phyloP scores from a whole-genome alignment of 768 basidiomycete species.

The Termitomyces heimii region DNA sequence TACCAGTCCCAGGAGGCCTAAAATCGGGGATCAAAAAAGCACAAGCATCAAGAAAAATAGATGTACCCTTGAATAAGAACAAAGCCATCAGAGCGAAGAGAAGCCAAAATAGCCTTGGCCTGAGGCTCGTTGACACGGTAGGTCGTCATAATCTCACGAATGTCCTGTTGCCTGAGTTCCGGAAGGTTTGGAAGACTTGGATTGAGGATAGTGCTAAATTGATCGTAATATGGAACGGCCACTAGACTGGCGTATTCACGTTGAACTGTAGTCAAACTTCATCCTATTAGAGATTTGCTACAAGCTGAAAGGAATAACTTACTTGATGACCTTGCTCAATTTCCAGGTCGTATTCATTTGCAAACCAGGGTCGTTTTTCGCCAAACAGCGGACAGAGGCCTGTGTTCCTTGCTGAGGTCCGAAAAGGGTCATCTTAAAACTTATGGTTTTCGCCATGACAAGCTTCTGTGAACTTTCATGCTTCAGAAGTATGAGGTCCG shows the following conservation, averaged over 20 bases:
- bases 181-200: constrained; percentile 52
- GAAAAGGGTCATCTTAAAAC: constrained; percentile 26
- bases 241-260: constrained; percentile 89
- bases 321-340: constrained; percentile 82
- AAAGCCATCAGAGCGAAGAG: constrained; percentile 72
- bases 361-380: constrained; percentile 52
- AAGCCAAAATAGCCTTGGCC: constrained; percentile 78
- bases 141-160: constrained; percentile 59
- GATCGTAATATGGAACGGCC: constrained; percentile 79
- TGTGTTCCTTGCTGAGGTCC: constrained; percentile 51
- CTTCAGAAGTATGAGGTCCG: constrained; percentile 78
- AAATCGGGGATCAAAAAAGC: background rate
- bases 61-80: constrained; percentile 89
- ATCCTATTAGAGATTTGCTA: background rate
- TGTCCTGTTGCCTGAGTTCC: constrained; percentile 38
- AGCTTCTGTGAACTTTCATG: constrained; percentile 47
- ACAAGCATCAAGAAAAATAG: background rate
- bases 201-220: constrained; percentile 61
- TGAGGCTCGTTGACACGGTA: constrained; percentile 91
- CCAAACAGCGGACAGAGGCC: constrained; percentile 53
- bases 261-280: constrained; percentile 83
- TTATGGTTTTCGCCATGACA: constrained; percentile 61
- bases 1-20: constrained; percentile 97
- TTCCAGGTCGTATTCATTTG: constrained; percentile 64
- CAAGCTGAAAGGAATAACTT: constrained; percentile 13